phyloP scores from a whole-genome alignment of 805 yeast genomes.

The Teunomyces funiuensis region DNA sequence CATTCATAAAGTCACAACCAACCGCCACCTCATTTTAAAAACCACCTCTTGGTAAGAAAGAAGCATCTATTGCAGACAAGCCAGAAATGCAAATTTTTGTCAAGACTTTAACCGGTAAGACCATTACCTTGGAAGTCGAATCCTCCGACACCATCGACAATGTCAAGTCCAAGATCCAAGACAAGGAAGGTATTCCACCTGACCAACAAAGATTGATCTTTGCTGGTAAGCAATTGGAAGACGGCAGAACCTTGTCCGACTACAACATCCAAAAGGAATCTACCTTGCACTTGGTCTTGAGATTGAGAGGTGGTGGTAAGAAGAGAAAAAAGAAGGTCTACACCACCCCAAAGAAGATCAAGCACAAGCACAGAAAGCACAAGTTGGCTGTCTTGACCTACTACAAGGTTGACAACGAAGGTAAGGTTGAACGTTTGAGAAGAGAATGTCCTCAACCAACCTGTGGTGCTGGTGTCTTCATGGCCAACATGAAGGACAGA shows the following conservation, averaged over 20 bases:
- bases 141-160: slow-evolving; percentile 98
- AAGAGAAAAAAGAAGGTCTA: slow-evolving; percentile 99
- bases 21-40: neutral
- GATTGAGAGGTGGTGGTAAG: slow-evolving; percentile 98
- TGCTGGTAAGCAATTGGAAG: slow-evolving; percentile 99
- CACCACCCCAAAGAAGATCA: slow-evolving; percentile 99
- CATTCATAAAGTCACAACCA: neutral
- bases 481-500: slow-evolving; percentile 99
- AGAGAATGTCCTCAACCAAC: slow-evolving; percentile 91
- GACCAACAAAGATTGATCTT: slow-evolving; percentile 99
- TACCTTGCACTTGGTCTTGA: slow-evolving; percentile 91
- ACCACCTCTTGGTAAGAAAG: slow-evolving; percentile 41
- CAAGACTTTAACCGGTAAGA: slow-evolving; percentile 98
- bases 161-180: slow-evolving; percentile 97
- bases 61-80: slow-evolving; percentile 45
- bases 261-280: slow-evolving; percentile 99
- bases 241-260: slow-evolving; percentile 97
- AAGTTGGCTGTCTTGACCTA: slow-evolving; percentile 98
- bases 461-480: slow-evolving; percentile 99
- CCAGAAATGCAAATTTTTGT: slow-evolving; percentile 90
- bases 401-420: slow-evolving; percentile 99
- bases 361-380: slow-evolving; percentile 99
- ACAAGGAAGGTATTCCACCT: slow-evolving; percentile 99
- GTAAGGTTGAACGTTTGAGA: slow-evolving; percentile 97
- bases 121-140: slow-evolving; percentile 98